Conservation (phyloP, 352 stramenopile species). For the Phytophthora aleatoria region DNA sequence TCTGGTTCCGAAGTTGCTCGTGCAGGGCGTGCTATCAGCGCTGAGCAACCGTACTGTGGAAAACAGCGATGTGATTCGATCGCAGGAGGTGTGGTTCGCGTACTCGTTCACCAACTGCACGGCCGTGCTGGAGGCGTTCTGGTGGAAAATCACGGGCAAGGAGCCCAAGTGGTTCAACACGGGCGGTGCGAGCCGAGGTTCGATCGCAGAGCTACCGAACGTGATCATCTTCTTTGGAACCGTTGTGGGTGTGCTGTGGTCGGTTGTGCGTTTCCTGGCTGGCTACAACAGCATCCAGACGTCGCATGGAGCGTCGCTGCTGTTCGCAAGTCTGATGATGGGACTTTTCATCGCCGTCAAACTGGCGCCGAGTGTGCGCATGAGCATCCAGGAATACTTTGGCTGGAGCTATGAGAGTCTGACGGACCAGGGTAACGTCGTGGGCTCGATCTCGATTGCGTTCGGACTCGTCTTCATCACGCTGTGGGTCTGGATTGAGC, state of each 20-base stretch:
- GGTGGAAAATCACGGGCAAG: slow-evolving; percentile 85
- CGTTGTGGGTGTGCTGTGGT: slow-evolving; percentile 70
- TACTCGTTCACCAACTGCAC: slow-evolving; percentile 86
- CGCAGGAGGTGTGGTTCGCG: slow-evolving; percentile 85
- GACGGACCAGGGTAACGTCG: slow-evolving; percentile 85
- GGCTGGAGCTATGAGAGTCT: slow-evolving; percentile 88
- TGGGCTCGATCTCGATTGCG: slow-evolving; percentile 72
- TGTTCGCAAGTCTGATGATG: slow-evolving; percentile 83
- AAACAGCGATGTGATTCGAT: slow-evolving; percentile 84
- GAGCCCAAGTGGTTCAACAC: slow-evolving; percentile 86
- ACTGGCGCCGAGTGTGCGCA: slow-evolving; percentile 77
- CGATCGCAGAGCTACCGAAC: slow-evolving; percentile 71
- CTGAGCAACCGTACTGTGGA: slow-evolving; percentile 85
- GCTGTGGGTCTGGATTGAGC: slow-evolving; percentile 84
- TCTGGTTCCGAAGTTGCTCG: slow-evolving; percentile 79
- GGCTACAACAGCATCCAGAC: slow-evolving; percentile 80
- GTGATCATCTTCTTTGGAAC: slow-evolving; percentile 78
- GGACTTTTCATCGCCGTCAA: slow-evolving; percentile 83
- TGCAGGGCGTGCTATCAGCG: slow-evolving; percentile 75
- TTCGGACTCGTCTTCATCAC: slow-evolving; percentile 81
- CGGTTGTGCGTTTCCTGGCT: slow-evolving; percentile 78
- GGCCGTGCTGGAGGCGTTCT: slow-evolving; percentile 76
- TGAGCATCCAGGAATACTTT: slow-evolving; percentile 91
- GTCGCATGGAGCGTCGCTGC: slow-evolving; percentile 71
- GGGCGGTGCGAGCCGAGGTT: slow-evolving; percentile 68